Evolutionary conservation across 192 early-diverging fungal species (phyloP).

Genomic region (Nowakowskiella sp.): DNA sequence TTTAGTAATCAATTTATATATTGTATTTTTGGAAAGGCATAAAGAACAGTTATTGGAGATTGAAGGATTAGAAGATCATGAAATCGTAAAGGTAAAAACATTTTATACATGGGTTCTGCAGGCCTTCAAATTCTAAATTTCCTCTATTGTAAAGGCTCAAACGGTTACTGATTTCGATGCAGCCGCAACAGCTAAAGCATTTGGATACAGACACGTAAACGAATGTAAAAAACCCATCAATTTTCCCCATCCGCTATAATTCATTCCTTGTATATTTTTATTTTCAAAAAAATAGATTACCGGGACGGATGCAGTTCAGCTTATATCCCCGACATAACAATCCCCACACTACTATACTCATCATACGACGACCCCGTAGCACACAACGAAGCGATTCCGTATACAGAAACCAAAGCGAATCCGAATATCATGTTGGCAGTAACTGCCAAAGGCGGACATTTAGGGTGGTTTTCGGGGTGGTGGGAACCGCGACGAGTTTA

Average conservation of each 20-base stretch:
- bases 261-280: constrained; percentile 13
- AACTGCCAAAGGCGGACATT: constrained; percentile 79
- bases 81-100: too few relatives aligned
- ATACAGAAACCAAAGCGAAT: constrained; percentile 62
- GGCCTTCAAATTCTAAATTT: too few relatives aligned
- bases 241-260: constrained; percentile 42
- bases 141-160: constrained; percentile 41
- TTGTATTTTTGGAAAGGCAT: background rate
- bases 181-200: constrained; percentile 56
- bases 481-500: constrained; percentile 24
- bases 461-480: constrained; percentile 74
- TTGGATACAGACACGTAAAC: constrained; percentile 71
- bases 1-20: background rate
- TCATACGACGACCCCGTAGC: constrained; percentile 91
- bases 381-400: constrained; percentile 55
- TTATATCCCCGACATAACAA: constrained; percentile 37
- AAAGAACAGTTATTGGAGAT: too few relatives aligned
- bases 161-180: constrained; percentile 82
- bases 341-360: constrained; percentile 79
- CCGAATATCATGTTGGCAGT: constrained; percentile 71
- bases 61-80: too few relatives aligned
- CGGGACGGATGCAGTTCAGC: constrained; percentile 28
- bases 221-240: constrained; percentile 73
- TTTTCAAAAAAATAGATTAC: too few relatives aligned
- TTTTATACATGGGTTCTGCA: too few relatives aligned